These are phyloP conservation scores for Syzygium oleosum DNA, from an alignment of 345 rosid species.

Conservation along the genomic window DNA sequence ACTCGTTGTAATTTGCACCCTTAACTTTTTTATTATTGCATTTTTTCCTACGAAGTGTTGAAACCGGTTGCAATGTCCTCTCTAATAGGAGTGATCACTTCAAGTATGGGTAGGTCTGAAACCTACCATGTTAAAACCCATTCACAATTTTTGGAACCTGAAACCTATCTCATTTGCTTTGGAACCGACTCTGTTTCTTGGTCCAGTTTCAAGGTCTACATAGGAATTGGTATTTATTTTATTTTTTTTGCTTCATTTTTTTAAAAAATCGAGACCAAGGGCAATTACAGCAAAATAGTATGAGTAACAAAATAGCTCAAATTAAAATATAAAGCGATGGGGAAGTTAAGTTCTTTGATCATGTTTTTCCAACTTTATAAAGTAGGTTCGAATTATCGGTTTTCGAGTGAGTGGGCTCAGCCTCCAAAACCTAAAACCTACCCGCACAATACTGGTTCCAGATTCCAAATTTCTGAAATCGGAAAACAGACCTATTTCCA, in stretches of 20 bases:
- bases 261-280: neutral
- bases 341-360: neutral
- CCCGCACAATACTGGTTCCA: accelerated
- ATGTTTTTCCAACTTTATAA: neutral
- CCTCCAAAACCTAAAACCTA: neutral
- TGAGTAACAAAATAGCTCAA: neutral
- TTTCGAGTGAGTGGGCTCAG: neutral
- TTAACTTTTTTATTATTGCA: neutral
- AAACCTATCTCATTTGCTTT: neutral
- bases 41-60: neutral
- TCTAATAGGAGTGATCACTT: neutral
- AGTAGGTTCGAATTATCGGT: neutral
- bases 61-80: neutral
- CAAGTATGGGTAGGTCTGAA: too few relatives aligned
- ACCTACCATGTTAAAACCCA: too few relatives aligned
- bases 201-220: too few relatives aligned
- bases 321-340: neutral
- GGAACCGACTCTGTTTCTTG: too few relatives aligned
- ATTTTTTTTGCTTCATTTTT: too few relatives aligned
- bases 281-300: too few relatives aligned
- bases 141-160: too few relatives aligned
- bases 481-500: neutral
- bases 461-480: neutral
- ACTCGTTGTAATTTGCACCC: neutral
- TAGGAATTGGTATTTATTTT: too few relatives aligned